These are phyloP conservation scores for Babesia ovata DNA, from an alignment of 169 alveolate genomes.

Conservation along the genomic window DNA sequence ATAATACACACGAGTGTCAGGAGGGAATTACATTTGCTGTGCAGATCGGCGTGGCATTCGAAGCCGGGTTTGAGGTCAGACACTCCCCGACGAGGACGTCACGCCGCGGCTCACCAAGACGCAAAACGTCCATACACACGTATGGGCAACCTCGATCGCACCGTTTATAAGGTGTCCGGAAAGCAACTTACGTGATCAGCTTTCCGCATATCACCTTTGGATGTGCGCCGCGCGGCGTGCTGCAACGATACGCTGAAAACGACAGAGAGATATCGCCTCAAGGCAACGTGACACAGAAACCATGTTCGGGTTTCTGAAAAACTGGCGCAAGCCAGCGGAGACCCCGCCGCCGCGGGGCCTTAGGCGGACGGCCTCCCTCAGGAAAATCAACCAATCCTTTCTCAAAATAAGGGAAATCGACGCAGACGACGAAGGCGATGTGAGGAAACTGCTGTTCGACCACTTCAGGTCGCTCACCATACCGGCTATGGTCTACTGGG, in stretches of 20 bases:
- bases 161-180: not conserved
- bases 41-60: no score
- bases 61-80: no score
- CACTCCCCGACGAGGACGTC: no score
- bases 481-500: slow-evolving; percentile 80
- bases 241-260: not conserved
- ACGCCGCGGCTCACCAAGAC: no score
- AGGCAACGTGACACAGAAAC: not conserved
- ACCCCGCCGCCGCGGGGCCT: slow-evolving; percentile 1
- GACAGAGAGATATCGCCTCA: no score
- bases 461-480: slow-evolving; percentile 76
- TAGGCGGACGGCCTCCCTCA: slow-evolving; percentile 7
- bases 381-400: slow-evolving; percentile 36
- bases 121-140: no score
- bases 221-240: not conserved
- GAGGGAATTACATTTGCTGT: not conserved
- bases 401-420: slow-evolving; percentile 49
- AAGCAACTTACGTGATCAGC: not conserved
- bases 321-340: slow-evolving; percentile 1
- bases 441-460: slow-evolving; percentile 71
- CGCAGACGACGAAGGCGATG: slow-evolving; percentile 64
- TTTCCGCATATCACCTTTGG: not conserved
- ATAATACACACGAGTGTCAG: not conserved
- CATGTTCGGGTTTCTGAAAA: not conserved
- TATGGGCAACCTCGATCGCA: not conserved